Base-by-base conservation (phyloP, 192 early-diverging fungal species). In the Nowakowskiella sp. region DNA sequence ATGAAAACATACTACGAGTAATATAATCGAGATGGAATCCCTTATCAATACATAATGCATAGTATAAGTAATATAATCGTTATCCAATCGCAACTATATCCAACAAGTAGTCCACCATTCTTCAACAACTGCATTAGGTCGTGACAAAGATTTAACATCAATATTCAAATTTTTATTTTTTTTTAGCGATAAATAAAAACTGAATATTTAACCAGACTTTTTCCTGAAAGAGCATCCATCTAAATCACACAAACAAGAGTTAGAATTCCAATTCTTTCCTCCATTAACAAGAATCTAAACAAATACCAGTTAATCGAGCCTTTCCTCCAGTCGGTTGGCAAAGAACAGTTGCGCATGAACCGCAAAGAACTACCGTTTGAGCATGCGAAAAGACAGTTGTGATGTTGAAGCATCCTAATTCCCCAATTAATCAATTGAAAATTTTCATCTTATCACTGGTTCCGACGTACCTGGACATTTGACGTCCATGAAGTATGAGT, bases 401-500 rank as follows among this genome's bases (percentile, higher is more conserved):
- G 77, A 99, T 94, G 70, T 86, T 81, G 71, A 89, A 85, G 84
- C 93, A 97, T 47, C 87, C 86, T 87, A 57, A 0, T 24, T 3
- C 8, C 22, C 7, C 1, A 8, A n/a, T 3, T 7, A 10, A 57
- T 23, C 36, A 43, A 13, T 22, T 34, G 24, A 46, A 9, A 8
- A 8, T 19, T 22, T 27, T 5, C 4, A 13, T 32, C 5, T 36
- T 3, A 25, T 8, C 22, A 22, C 13, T 19, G 4, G n/a, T 10
- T 27, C 31, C 16, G 42, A 44, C 62, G 24, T 53, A 76, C 85
- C 88, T 50, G 88, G 73, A 81, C 92, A 94, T 77, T 94, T 94
- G 55, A 97, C 92, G 62, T 97, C 94, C 92, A 97, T 94, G 75
- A 95, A 94, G 86, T 85, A 94, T 21, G 94, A 94, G 86, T 97